Evolutionary conservation across 2,329 filamentous ascomycete species (phyloP).

Genomic region (Endocalyx cinctus): DNA sequence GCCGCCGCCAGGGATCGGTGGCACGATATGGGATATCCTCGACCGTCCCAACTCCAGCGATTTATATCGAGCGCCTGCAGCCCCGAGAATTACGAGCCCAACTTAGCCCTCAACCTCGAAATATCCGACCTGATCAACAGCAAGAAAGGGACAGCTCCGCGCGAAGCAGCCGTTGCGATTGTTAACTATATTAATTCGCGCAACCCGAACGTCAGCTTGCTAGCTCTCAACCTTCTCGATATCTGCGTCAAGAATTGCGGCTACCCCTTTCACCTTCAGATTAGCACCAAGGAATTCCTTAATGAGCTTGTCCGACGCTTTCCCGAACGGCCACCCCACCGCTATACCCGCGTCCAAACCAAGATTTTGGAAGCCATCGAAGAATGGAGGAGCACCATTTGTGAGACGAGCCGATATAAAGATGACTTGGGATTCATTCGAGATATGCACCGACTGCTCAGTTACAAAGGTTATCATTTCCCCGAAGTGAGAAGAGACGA

Average conservation of each 20-base stretch:
- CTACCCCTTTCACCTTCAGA: constrained; percentile 97
- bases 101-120: constrained; percentile 92
- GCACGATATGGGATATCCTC: constrained; percentile 72
- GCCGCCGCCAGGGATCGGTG: constrained; percentile 95
- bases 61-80: constrained; percentile 96
- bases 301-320: constrained; percentile 97
- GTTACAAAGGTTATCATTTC: constrained; percentile 96
- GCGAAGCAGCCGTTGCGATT: constrained; percentile 89
- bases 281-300: constrained; percentile 97
- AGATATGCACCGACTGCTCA: constrained; percentile 93
- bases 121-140: constrained; percentile 94
- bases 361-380: constrained; percentile 95
- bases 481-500: constrained; percentile 89
- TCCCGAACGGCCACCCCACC: constrained; percentile 84
- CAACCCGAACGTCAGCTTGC: constrained; percentile 88
- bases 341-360: constrained; percentile 79
- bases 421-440: constrained; percentile 93
- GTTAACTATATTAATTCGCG: constrained; percentile 95
- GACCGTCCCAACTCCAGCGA: constrained; percentile 83
- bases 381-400: constrained; percentile 98
- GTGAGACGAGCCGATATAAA: constrained; percentile 95
- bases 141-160: constrained; percentile 93
- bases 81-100: constrained; percentile 95
- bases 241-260: constrained; percentile 99
- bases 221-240: constrained; percentile 88